A percentile compares a stretch with the other conserved stretches of the same genome.
Conservation (phyloP, 139 green algal genomes). For the Klebsormidium nitens region DNA sequence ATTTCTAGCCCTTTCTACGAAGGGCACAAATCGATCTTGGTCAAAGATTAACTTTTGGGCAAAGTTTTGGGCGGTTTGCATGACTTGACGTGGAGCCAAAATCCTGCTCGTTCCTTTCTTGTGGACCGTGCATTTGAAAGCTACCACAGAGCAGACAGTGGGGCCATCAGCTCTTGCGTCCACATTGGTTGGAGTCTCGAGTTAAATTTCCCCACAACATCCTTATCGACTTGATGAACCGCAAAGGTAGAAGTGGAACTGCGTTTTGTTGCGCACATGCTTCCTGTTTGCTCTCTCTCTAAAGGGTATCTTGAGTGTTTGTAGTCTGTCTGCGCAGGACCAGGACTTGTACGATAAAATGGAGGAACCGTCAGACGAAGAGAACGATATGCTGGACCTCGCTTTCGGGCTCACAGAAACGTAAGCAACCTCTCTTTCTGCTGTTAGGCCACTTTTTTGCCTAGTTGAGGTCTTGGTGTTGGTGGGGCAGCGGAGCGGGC, state of each 20-base stretch:
- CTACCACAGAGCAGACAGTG: constrained; percentile 4
- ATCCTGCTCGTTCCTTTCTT: not conserved
- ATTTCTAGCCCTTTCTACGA: no score
- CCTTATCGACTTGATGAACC: not conserved
- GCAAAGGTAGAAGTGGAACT: not conserved
- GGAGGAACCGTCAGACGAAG: constrained; percentile 87
- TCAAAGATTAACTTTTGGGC: no score
- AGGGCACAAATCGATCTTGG: no score
- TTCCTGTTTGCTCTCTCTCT: not conserved
- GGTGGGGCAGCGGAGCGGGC: not conserved
- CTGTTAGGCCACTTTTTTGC: constrained; percentile 10
- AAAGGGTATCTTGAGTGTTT: not conserved
- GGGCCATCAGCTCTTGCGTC: constrained; percentile 14
- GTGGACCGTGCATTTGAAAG: constrained; percentile 2
- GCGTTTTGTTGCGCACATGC: not conserved
- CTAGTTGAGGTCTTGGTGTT: not conserved
- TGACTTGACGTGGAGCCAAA: no score
- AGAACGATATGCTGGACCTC: constrained; percentile 99
- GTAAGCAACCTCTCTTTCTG: constrained; percentile 39
- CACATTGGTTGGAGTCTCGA: not conserved
- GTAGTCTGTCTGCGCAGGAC: not conserved
- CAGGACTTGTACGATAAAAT: constrained; percentile 49
- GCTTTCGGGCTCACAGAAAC: constrained; percentile 96
- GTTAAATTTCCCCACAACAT: constrained; percentile 24
- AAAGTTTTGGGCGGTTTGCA: no score